Percentiles rank a stretch among this genome's conserved stretches.
These are phyloP conservation scores for Prunus padus DNA, from an alignment of 306 rosid genomes.

Conservation along the genomic window DNA sequence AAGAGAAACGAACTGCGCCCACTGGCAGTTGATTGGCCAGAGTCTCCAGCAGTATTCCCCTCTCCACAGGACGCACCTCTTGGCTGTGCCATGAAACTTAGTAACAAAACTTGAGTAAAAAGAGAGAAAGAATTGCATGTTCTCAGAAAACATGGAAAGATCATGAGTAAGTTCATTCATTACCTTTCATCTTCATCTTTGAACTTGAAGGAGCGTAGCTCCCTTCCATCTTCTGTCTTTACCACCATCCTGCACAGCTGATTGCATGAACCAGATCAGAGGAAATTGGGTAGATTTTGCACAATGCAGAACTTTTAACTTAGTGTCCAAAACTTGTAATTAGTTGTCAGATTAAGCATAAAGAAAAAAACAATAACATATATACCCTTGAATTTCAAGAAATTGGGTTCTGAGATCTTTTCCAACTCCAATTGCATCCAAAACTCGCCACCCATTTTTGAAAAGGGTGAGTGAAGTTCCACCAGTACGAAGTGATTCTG, in stretches of 20 bases:
- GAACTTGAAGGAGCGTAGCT: constrained; percentile 74
- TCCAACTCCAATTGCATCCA: constrained; percentile 90
- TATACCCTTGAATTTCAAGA: constrained; percentile 80
- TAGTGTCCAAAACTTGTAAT: too few species aligned
- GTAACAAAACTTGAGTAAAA: neutral
- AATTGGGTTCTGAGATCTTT: constrained; percentile 67
- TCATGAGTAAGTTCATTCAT: neutral
- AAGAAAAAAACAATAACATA: neutral
- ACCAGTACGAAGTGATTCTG: constrained; percentile 56
- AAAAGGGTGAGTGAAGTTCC: constrained; percentile 91
- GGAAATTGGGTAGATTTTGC: neutral
- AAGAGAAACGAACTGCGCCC: constrained; percentile 58
- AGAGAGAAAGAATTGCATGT: neutral
- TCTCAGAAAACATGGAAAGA: neutral
- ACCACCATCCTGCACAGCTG: constrained; percentile 89
- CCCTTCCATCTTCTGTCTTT: constrained; percentile 71
- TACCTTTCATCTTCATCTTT: constrained; percentile 81
- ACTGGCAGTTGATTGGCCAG: constrained; percentile 60
- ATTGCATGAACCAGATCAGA: constrained; percentile 49
- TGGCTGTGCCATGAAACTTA: constrained; percentile 48
- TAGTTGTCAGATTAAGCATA: neutral
- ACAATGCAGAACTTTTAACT: too few species aligned
- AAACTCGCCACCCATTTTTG: constrained; percentile 86
- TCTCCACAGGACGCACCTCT: constrained; percentile 91
- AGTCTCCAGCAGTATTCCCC: constrained; percentile 78